Conservation (phyloP, 1,284 basidiomycete genomes). For the Microbotryum lychnidis-dioicae region DNA sequence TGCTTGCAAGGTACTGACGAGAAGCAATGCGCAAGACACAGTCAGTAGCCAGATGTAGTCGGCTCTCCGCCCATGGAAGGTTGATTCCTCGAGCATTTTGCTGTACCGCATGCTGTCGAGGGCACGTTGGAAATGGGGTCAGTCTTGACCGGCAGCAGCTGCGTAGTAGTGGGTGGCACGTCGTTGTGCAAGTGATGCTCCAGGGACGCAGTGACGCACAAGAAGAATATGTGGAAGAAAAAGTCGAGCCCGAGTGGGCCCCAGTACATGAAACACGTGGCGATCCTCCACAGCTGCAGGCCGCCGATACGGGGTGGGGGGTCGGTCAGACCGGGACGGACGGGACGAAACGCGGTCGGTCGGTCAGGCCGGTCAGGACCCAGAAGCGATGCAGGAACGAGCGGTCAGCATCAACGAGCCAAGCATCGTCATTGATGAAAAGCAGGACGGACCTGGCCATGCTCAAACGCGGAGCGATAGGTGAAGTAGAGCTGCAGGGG, state of each 20-base stretch:
- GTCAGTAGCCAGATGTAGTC: conserved; percentile 91
- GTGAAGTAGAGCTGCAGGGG: conserved; percentile 88
- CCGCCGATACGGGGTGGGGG: neutral
- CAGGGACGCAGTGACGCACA: conserved; percentile 55
- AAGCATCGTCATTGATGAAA: neutral
- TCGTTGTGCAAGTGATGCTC: neutral
- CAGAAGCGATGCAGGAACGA: neutral
- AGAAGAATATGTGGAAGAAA: conserved; percentile 95
- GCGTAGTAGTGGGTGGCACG: neutral
- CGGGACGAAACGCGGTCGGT: neutral
- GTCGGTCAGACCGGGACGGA: neutral
- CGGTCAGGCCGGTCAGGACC: neutral
- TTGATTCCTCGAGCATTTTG: conserved; percentile 89
- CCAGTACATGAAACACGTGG: conserved; percentile 94
- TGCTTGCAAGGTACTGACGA: conserved; percentile 49
- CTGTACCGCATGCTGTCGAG: conserved; percentile 79
- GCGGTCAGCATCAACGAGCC: neutral
- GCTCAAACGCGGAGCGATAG: conserved; percentile 68
- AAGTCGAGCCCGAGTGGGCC: conserved; percentile 89
- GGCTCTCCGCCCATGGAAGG: conserved; percentile 78
- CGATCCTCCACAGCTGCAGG: conserved; percentile 68
- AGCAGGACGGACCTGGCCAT: conserved; percentile 55
- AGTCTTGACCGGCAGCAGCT: neutral
- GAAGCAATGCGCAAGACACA: conserved; percentile 67
- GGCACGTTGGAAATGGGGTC: neutral